Base-by-base conservation (phyloP, 106 monocot species). In the Alisma plantagoaquatica region DNA sequence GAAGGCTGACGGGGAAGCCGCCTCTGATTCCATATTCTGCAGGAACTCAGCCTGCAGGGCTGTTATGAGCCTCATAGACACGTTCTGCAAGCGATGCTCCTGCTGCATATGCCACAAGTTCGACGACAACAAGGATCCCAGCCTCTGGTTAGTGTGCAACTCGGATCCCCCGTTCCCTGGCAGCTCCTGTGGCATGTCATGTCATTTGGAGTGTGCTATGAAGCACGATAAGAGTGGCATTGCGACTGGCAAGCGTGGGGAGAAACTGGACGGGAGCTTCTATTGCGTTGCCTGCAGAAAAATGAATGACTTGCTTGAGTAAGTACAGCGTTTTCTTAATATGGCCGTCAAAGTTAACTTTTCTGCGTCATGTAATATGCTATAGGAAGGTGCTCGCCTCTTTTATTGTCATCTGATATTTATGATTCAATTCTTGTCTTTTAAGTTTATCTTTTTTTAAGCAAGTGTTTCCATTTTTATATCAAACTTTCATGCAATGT, bases 81-180 rank as follows among this genome's bases (percentile, higher is more conserved):
- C 47, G 11, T 83, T 83, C 38, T 94, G 93, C 46, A 77, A 77
- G 32, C 64, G 87, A 11, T 94, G 93, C 28, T 82, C 87, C 0
- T 94, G 87, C 65, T 76, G 80, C 46, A 72, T 87, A 19, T 94
- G 93, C 33, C 51, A 54, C 35, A 52, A 70, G 27, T 94, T 68
- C 45, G 92, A 94, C 55, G 93, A 94, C 29, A 94, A 84, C 27
- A 94, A 80, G 60, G 93, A 94, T 53, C 87, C 93, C 30, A 87
- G 80, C 53, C 68, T 87, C 3, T 94, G 93, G 93, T 18, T 94
- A 54, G 60, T 77, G 44, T 94, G 87, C 65, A 61, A 23, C 14
- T 56, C 83, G 6, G 87, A 92, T 31, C n/a, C 61, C 29, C 49
- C 63, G 15, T 60, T 31, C 54, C 25, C 45, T 30, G 51, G 53